phyloP scores from a whole-genome alignment of 345 rosid genomes.

The Arabidopsis arenosa region DNA sequence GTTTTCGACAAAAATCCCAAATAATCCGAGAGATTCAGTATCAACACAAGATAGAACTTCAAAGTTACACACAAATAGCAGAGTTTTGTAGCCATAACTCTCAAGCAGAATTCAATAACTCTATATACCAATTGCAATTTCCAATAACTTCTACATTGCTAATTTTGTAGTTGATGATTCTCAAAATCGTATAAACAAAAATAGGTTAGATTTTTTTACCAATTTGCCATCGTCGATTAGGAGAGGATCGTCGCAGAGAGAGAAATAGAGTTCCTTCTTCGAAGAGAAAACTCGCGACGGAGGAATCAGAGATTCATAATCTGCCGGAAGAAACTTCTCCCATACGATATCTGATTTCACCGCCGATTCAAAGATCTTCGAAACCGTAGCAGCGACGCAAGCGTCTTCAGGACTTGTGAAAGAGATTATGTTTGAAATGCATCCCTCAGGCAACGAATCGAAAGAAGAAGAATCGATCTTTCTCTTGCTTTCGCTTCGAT shows the following conservation, averaged over 20 bases:
- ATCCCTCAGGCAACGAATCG: slow-evolving; percentile 43
- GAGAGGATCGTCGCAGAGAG: slow-evolving; percentile 48
- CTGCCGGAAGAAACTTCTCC: slow-evolving; percentile 56
- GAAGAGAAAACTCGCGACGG: slow-evolving; percentile 33
- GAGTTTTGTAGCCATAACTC: neutral
- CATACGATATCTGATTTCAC: slow-evolving; percentile 54
- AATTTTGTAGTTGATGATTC: neutral
- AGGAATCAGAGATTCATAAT: slow-evolving; percentile 33
- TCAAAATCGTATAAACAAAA: slow-evolving; percentile 3
- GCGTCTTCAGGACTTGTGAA: slow-evolving; percentile 53
- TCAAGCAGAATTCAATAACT: neutral
- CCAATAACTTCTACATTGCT: too few species aligned
- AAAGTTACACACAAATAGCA: neutral
- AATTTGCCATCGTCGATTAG: slow-evolving; percentile 46
- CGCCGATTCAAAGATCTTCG: slow-evolving; percentile 45
- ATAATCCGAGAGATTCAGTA: neutral
- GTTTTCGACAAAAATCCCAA: neutral
- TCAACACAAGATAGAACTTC: neutral
- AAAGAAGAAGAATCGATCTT: neutral
- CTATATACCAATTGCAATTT: neutral
- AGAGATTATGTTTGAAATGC: slow-evolving; percentile 52
- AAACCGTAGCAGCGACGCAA: slow-evolving; percentile 49
- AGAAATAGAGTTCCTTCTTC: slow-evolving; percentile 53
- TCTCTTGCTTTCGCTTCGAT: neutral
- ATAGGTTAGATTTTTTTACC: too few species aligned